Percentiles rank a stretch among this genome's conserved stretches.
These are phyloP conservation scores for Volvox africanus DNA, from an alignment of 139 green algal genomes.

Conservation along the genomic window DNA sequence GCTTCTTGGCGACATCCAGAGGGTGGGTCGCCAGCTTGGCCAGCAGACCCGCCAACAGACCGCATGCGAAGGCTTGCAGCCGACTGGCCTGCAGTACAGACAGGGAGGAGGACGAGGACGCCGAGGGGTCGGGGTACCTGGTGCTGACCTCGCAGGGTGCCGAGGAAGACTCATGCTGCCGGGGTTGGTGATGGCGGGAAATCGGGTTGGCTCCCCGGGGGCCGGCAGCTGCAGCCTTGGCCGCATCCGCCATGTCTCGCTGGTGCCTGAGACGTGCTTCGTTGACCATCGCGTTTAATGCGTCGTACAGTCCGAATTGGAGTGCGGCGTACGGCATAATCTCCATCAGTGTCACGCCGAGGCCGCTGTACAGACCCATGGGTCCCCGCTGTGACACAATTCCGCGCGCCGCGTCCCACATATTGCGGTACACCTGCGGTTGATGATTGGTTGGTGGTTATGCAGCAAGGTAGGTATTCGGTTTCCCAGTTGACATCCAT, in stretches of 20 bases:
- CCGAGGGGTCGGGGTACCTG: background rate
- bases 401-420: slow-evolving; percentile 72
- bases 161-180: too few species aligned
- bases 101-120: background rate
- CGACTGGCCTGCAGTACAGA: background rate
- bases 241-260: slow-evolving; percentile 9
- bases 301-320: slow-evolving; percentile 97
- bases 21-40: slow-evolving; percentile 93
- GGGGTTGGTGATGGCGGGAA: too few species aligned
- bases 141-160: background rate
- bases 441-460: background rate
- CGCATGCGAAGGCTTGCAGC: slow-evolving; percentile 59
- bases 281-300: slow-evolving; percentile 69
- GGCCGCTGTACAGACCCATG: slow-evolving; percentile 83
- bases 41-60: slow-evolving; percentile 71
- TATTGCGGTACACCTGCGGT: slow-evolving; percentile 80
- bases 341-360: slow-evolving; percentile 94
- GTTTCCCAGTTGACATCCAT: too few species aligned
- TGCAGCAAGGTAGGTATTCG: too few species aligned
- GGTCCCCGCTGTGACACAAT: slow-evolving; percentile 54
- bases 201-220: too few species aligned
- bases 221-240: background rate
- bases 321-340: slow-evolving; percentile 98
- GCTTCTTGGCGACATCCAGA: slow-evolving; percentile 98
- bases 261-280: background rate